These are phyloP conservation scores for Saturnispora bothae DNA, from an alignment of 805 yeast genomes.

Conservation along the genomic window DNA sequence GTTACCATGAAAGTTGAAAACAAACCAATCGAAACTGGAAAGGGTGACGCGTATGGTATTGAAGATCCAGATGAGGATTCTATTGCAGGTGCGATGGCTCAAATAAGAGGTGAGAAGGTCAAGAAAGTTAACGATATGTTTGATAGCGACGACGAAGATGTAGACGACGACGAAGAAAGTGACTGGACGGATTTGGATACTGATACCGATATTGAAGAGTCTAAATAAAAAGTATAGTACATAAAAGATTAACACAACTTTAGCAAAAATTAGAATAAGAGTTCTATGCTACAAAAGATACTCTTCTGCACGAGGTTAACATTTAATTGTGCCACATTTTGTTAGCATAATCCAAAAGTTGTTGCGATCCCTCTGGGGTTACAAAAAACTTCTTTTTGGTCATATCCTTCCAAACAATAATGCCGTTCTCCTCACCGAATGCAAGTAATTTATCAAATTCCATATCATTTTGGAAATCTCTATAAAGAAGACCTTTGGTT, in stretches of 20 bases:
- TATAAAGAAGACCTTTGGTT: constrained; percentile 77
- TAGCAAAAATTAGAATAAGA: too few relatives aligned
- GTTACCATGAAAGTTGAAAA: constrained; percentile 59
- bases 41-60: constrained; percentile 41
- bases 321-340: constrained; percentile 31
- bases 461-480: constrained; percentile 67
- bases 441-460: constrained; percentile 65
- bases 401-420: constrained; percentile 76
- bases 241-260: too few relatives aligned
- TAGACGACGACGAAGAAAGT: constrained; percentile 14
- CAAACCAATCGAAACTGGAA: constrained; percentile 37
- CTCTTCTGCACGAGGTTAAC: too few relatives aligned
- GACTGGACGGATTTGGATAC: constrained; percentile 47
- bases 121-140: constrained; percentile 31
- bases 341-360: constrained; percentile 84
- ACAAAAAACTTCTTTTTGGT: constrained; percentile 69
- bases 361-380: constrained; percentile 74
- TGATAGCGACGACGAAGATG: constrained; percentile 20
- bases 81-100: constrained; percentile 65
- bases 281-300: too few relatives aligned
- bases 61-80: constrained; percentile 69
- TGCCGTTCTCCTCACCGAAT: constrained; percentile 89
- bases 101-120: constrained; percentile 52
- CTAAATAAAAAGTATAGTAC: neutral
- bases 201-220: constrained; percentile 51